These are phyloP conservation scores for Phaeotremella fagi DNA, from an alignment of 768 basidiomycete species.

Conservation along the genomic window DNA sequence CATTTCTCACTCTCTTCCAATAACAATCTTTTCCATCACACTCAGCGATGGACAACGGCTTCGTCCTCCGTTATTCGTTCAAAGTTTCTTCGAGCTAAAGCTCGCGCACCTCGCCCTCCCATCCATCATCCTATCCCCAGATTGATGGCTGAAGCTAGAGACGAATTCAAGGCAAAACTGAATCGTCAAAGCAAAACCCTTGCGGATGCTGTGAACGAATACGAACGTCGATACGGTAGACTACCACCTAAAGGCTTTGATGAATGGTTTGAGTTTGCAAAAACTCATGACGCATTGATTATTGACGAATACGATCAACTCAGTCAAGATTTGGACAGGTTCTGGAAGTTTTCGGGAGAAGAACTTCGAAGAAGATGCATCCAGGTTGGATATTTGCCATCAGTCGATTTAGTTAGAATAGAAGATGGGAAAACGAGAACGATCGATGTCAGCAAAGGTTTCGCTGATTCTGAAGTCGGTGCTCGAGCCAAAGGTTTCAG, in stretches of 20 bases:
- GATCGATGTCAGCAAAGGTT: constrained; percentile 59
- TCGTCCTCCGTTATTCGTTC: constrained; percentile 43
- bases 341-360: constrained; percentile 67
- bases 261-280: constrained; percentile 61
- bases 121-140: constrained; percentile 49
- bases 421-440: constrained; percentile 60
- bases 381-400: constrained; percentile 71
- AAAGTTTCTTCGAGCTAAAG: constrained; percentile 37
- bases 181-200: constrained; percentile 42
- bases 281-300: constrained; percentile 67
- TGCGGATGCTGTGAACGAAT: constrained; percentile 43
- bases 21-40: constrained; percentile 22
- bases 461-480: constrained; percentile 64
- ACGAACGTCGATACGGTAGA: constrained; percentile 40
- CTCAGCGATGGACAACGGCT: constrained; percentile 43
- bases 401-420: constrained; percentile 81
- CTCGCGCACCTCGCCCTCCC: constrained; percentile 31
- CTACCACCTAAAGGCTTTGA: constrained; percentile 47
- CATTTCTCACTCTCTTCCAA: constrained; percentile 26
- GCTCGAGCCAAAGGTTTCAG: constrained; percentile 74
- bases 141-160: constrained; percentile 44
- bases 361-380: constrained; percentile 62
- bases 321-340: constrained; percentile 74
- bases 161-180: constrained; percentile 41
- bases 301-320: constrained; percentile 81